Evolutionary conservation across 2,329 filamentous ascomycete genomes (phyloP).

Genomic region (Colletotrichum sp.): DNA sequence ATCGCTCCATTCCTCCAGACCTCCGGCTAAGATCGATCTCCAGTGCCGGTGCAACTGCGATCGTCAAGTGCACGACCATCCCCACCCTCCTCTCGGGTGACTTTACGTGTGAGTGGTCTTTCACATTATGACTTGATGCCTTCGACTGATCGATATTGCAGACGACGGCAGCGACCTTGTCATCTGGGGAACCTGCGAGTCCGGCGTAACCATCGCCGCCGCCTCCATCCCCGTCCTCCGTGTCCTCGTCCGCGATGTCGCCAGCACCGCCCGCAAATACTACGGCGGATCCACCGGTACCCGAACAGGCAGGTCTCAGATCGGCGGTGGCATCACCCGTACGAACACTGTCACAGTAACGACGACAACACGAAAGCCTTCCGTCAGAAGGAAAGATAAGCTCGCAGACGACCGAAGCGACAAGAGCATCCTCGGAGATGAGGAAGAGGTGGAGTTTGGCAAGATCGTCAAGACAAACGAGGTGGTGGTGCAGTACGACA

Average conservation of each 20-base stretch:
- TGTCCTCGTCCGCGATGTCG: slow-evolving; percentile 17
- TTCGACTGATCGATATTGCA: slow-evolving; percentile 19
- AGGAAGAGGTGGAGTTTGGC: slow-evolving; percentile 11
- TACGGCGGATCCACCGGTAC: slow-evolving; percentile 1
- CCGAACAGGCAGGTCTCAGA: not conserved
- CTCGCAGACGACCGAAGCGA: slow-evolving; percentile 20
- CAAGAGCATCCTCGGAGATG: slow-evolving; percentile 6
- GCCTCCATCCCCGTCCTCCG: slow-evolving; percentile 21
- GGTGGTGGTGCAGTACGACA: slow-evolving; percentile 23
- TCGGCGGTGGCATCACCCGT: not conserved
- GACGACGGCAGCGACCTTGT: slow-evolving; percentile 5
- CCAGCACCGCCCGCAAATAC: not conserved
- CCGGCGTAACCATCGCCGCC: slow-evolving; percentile 8
- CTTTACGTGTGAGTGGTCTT: slow-evolving; percentile 1
- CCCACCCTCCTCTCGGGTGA: slow-evolving; percentile 9
- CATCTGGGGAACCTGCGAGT: slow-evolving; percentile 7
- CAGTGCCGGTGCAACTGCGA: slow-evolving; percentile 22
- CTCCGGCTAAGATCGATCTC: not conserved
- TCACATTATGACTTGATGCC: slow-evolving; percentile 13
- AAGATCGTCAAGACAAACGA: slow-evolving; percentile 26
- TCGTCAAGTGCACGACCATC: slow-evolving; percentile 21
- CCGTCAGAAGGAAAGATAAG: slow-evolving; percentile 2
- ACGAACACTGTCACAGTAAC: slow-evolving; percentile 8
- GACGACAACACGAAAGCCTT: not conserved
- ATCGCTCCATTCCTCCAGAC: not conserved